Evolutionary conservation across 208 protist species (phyloP).

Genomic region (Trichomonas vaginalis): DNA sequence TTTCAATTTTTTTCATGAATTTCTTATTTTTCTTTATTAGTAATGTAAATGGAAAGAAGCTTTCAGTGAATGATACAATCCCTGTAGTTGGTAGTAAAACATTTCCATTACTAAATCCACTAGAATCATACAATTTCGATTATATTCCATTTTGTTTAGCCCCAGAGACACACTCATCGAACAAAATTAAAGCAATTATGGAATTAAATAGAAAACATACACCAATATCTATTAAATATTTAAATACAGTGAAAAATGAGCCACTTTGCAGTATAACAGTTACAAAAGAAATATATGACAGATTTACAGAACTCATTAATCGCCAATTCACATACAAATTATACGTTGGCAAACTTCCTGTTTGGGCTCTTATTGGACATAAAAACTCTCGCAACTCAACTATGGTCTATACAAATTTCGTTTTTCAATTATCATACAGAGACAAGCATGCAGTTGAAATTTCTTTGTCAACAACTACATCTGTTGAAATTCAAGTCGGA

Average conservation of each 20-base stretch:
- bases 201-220: not conserved
- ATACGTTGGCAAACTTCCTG: not conserved
- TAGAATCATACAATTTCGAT: not conserved
- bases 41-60: not conserved
- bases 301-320: not conserved
- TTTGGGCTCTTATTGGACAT: not conserved
- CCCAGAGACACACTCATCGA: not conserved
- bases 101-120: not conserved
- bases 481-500: not conserved
- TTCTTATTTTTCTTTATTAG: not conserved
- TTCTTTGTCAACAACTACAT: not conserved
- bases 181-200: not conserved
- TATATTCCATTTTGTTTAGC: not conserved
- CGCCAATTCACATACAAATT: not conserved
- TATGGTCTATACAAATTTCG: not conserved
- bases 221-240: not conserved
- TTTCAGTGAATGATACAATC: not conserved
- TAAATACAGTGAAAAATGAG: not conserved
- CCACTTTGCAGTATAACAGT: not conserved
- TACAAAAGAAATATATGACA: not conserved
- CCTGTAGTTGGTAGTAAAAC: not conserved
- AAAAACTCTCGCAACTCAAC: not conserved
- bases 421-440: not conserved
- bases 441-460: not conserved
- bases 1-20: no score